phyloP scores from a whole-genome alignment of 2,329 filamentous ascomycete species.

The Penicillium sp. region DNA sequence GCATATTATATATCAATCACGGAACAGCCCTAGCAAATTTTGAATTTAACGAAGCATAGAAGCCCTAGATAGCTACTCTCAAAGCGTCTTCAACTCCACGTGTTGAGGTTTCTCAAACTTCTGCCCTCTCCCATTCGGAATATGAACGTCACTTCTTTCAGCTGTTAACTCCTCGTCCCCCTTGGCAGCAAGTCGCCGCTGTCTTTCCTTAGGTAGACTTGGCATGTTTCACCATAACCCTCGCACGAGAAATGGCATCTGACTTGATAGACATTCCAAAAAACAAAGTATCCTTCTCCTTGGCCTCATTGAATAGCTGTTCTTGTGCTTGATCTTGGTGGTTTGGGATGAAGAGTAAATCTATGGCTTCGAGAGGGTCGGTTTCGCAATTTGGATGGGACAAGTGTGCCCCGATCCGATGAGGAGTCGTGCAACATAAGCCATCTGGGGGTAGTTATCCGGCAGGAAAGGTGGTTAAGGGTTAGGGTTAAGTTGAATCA shows the following conservation, averaged over 20 bases:
- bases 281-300: background rate
- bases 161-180: background rate
- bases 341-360: slow-evolving; percentile 30
- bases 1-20: too few species aligned
- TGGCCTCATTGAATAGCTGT: too few species aligned
- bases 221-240: background rate
- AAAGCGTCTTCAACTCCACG: too few species aligned
- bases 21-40: too few species aligned
- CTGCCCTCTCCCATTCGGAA: background rate
- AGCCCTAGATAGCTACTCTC: too few species aligned
- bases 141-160: background rate
- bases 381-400: background rate
- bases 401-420: background rate
- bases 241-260: background rate
- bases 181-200: background rate
- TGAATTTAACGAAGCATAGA: too few species aligned
- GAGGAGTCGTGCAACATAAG: background rate
- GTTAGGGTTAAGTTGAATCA: slow-evolving; percentile 46
- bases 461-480: background rate
- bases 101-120: background rate
- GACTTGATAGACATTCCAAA: background rate
- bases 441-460: background rate
- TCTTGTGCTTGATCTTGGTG: background rate
- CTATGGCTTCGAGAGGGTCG: slow-evolving; percentile 33
- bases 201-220: background rate